phyloP scores from a whole-genome alignment of 306 rosid genomes.

The Rubus parviflorus region DNA sequence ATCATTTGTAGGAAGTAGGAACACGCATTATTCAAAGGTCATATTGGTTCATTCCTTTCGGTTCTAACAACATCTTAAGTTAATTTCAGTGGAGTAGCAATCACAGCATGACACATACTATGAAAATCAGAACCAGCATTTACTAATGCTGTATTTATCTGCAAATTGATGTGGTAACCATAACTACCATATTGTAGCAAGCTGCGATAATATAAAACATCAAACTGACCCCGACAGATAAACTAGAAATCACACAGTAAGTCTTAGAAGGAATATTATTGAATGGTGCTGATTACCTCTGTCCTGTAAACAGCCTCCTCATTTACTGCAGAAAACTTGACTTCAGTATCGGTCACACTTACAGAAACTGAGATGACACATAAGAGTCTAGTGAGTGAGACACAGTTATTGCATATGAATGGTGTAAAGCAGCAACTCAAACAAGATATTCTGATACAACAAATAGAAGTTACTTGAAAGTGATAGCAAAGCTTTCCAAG shows the following conservation, averaged over 20 bases:
- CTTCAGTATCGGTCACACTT: background rate
- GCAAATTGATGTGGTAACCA: background rate
- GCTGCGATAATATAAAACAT: background rate
- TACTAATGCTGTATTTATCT: background rate
- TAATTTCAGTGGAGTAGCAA: background rate
- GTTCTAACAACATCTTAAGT: background rate
- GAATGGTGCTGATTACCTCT: conserved; percentile 1
- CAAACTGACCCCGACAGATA: background rate
- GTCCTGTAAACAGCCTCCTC: background rate
- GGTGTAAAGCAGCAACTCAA: background rate
- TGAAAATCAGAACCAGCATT: background rate
- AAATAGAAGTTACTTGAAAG: background rate
- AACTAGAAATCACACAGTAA: background rate
- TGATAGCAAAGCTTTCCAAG: background rate
- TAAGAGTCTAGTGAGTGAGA: background rate
- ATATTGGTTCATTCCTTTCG: background rate
- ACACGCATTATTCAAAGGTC: background rate
- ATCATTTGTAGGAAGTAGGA: background rate
- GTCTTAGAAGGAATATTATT: background rate
- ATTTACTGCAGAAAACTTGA: background rate
- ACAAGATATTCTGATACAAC: background rate
- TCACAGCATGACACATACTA: background rate
- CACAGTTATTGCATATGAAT: background rate
- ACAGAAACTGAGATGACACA: background rate
- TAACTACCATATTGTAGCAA: background rate